These are phyloP conservation scores for Phialophora macrospora DNA, from an alignment of 2,329 filamentous ascomycete genomes.

Conservation along the genomic window DNA sequence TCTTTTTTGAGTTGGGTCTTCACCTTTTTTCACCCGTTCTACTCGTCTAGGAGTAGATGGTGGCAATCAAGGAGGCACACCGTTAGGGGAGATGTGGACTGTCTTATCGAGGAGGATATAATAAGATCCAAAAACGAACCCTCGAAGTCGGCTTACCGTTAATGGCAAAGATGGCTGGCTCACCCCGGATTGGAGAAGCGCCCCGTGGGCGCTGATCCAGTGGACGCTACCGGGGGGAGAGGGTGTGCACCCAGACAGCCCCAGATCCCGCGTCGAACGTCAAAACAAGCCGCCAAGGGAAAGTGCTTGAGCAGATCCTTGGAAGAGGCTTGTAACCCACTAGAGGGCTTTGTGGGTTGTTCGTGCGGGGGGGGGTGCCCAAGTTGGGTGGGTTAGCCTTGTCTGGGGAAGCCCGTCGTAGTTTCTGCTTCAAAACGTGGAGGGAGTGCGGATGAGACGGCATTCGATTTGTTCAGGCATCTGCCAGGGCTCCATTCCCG, in stretches of 20 bases:
- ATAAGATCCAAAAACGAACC: neutral
- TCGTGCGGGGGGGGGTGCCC: neutral
- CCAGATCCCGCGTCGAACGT: neutral
- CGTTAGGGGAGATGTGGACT: neutral
- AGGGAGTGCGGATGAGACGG: constrained; percentile 2
- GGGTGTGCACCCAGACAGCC: neutral
- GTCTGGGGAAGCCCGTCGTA: constrained; percentile 2
- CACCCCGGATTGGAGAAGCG: constrained; percentile 1
- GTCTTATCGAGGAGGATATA: constrained; percentile 1
- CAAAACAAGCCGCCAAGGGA: constrained; percentile 5
- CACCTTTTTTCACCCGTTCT: neutral
- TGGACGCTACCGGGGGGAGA: neutral
- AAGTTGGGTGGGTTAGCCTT: neutral
- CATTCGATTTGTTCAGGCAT: neutral
- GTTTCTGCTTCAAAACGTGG: neutral
- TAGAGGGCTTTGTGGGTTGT: neutral
- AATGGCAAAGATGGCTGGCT: constrained; percentile 2
- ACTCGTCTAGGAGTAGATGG: neutral
- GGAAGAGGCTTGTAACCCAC: neutral
- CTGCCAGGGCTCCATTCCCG: neutral
- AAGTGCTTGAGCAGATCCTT: constrained; percentile 2
- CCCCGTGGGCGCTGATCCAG: neutral
- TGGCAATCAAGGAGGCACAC: neutral
- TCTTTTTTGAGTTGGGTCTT: neutral
- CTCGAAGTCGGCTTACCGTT: neutral